Evolutionary conservation across 106 monocot species (phyloP).

Genomic region (Platanthera zijinensis): DNA sequence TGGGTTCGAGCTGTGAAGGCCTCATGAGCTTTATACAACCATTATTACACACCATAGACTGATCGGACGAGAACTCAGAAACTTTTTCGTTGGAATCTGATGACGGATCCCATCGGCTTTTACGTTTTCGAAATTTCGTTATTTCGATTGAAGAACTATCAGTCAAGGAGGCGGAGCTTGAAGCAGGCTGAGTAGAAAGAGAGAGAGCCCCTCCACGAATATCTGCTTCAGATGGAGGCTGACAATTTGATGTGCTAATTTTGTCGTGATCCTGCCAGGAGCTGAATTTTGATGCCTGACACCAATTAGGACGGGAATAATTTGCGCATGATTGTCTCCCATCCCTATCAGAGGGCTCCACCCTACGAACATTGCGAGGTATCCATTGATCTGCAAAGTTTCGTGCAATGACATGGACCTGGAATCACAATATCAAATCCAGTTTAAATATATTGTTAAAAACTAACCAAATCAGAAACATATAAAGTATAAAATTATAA

Average conservation of each 20-base stretch:
- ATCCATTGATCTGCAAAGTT: conserved; percentile 69
- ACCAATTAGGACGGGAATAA: conserved; percentile 11
- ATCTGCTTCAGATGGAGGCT: conserved; percentile 4
- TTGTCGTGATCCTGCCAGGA: conserved; percentile 10
- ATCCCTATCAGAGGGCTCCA: conserved; percentile 32
- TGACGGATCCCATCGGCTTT: conserved; percentile 72
- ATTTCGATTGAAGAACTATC: conserved; percentile 11
- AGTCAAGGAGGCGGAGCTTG: conserved; percentile 1
- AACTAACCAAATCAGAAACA: neutral
- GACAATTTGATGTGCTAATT: neutral
- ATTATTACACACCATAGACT: neutral
- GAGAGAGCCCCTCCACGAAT: conserved; percentile 10
- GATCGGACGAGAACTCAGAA: conserved; percentile 3
- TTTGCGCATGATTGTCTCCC: conserved; percentile 7
- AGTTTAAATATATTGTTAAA: neutral
- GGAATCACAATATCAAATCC: conserved; percentile 6
- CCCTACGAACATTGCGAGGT: conserved; percentile 31
- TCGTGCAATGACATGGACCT: conserved; percentile 81
- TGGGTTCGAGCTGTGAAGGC: conserved; percentile 9
- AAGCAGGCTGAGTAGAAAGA: conserved; percentile 7
- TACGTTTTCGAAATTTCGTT: conserved; percentile 43
- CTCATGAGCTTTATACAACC: conserved; percentile 14
- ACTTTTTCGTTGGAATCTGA: conserved; percentile 19
- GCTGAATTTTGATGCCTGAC: conserved; percentile 13
- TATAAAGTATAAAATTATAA: neutral